Conservation (phyloP, 805 yeast genomes). For the Henningerozyma blattae region DNA sequence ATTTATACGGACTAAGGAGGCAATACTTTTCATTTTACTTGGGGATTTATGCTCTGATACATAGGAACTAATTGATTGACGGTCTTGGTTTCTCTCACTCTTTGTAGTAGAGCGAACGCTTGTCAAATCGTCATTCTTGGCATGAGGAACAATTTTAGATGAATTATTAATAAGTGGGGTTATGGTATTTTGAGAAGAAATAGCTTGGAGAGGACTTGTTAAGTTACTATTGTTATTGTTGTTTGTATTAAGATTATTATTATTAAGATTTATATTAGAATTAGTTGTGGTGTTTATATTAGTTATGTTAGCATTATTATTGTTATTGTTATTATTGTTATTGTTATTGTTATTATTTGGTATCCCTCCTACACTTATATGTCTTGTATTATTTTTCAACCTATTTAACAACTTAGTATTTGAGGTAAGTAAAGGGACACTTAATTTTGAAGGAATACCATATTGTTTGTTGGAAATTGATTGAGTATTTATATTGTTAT, state of each 20-base stretch:
- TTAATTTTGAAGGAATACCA: slow-evolving; percentile 22
- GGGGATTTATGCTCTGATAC: slow-evolving; percentile 15
- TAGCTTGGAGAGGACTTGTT: too few relatives aligned
- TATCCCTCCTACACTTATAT: slow-evolving; percentile 22
- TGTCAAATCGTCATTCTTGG: slow-evolving; percentile 13
- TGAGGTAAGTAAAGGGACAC: slow-evolving; percentile 22
- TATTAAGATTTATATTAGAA: slow-evolving; percentile 1
- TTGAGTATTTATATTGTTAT: slow-evolving; percentile 2
- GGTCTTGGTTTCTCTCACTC: slow-evolving; percentile 9
- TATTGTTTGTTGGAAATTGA: slow-evolving; percentile 5
- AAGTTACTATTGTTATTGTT: too few relatives aligned
- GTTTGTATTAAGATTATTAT: slow-evolving; percentile 3
- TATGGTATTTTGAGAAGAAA: too few relatives aligned
- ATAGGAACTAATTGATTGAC: slow-evolving; percentile 16
- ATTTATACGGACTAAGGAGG: slow-evolving; percentile 6
- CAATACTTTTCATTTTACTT: slow-evolving; percentile 14
- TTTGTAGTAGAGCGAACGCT: slow-evolving; percentile 9
- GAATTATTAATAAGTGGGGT: too few relatives aligned
- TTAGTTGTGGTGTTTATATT: background rate
- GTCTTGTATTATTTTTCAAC: slow-evolving; percentile 21
- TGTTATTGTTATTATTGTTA: slow-evolving; percentile 7
- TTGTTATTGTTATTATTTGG: slow-evolving; percentile 6
- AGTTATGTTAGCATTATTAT: slow-evolving; percentile 1
- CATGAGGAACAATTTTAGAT: too few relatives aligned
- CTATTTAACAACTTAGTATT: slow-evolving; percentile 14